Conservation (phyloP, 176 grass and related monocot genomes). For the Oryza coarctata region DNA sequence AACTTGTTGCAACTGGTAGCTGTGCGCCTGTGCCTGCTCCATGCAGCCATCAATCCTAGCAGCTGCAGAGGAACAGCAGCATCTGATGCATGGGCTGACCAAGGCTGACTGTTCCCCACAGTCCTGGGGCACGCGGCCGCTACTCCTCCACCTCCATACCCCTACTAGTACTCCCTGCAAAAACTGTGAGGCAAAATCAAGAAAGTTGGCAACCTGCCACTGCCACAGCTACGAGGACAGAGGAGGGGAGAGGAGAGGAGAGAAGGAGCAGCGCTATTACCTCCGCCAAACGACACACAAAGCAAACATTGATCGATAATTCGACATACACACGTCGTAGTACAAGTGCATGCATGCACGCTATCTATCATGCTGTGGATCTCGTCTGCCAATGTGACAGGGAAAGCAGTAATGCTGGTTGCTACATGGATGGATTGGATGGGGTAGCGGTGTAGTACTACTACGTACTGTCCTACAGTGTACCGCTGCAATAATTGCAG, state of each 20-base stretch:
- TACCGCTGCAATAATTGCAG: background rate
- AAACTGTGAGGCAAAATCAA: slow-evolving; percentile 14
- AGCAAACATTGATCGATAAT: background rate
- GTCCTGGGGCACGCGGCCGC: slow-evolving; percentile 26
- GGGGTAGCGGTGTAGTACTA: background rate
- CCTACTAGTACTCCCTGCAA: background rate
- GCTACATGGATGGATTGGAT: background rate
- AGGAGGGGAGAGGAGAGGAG: no score
- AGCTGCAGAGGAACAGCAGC: background rate
- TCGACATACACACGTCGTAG: background rate
- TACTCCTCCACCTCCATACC: no score
- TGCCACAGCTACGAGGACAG: background rate
- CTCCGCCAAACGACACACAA: background rate
- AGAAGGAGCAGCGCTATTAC: background rate
- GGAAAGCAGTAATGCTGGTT: background rate
- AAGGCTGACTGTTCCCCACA: slow-evolving; percentile 31
- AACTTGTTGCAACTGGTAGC: background rate
- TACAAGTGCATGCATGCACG: background rate
- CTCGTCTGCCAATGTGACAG: slow-evolving; percentile 8
- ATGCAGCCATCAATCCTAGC: slow-evolving; percentile 11
- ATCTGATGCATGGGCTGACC: slow-evolving; percentile 7
- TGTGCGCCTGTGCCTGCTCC: background rate
- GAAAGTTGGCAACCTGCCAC: slow-evolving; percentile 2
- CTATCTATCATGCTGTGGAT: background rate
- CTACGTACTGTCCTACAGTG: no score